phyloP scores from a whole-genome alignment of 805 yeast genomes.

The Lipomyces orientalis region DNA sequence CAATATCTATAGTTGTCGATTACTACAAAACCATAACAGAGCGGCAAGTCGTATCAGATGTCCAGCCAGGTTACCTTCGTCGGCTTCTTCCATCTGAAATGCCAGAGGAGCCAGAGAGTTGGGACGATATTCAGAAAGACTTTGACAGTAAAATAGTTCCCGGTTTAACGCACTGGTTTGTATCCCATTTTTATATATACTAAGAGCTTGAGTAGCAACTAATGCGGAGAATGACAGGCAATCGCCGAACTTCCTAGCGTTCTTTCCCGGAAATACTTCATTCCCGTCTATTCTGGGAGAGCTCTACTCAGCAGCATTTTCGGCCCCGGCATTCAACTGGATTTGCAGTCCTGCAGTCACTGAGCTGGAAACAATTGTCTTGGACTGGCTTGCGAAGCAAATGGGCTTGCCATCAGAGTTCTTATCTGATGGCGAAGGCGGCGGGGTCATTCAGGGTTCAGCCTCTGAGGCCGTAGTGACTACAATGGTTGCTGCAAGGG shows the following conservation, averaged over 20 bases:
- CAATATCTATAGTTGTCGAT: constrained; percentile 27
- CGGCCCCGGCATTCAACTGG: constrained; percentile 41
- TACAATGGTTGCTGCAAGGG: constrained; percentile 40
- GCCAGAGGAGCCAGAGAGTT: constrained; percentile 37
- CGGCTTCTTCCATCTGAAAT: constrained; percentile 32
- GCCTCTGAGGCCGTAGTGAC: constrained; percentile 39
- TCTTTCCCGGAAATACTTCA: constrained; percentile 38
- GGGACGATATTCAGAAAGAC: constrained; percentile 35
- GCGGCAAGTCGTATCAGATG: constrained; percentile 32
- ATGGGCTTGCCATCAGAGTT: constrained; percentile 33
- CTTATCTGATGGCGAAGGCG: constrained; percentile 37
- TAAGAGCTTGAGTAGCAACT: neutral
- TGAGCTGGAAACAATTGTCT: constrained; percentile 40
- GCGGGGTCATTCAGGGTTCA: constrained; percentile 41
- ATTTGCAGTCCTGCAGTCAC: constrained; percentile 40
- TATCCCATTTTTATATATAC: neutral
- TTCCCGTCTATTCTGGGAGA: constrained; percentile 40
- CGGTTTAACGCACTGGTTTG: constrained; percentile 39
- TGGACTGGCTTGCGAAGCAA: constrained; percentile 40
- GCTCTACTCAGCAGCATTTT: constrained; percentile 39
- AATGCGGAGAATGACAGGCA: constrained; percentile 25
- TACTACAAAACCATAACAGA: constrained; percentile 30
- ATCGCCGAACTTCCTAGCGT: constrained; percentile 39
- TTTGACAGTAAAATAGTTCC: constrained; percentile 36
- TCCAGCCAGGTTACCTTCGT: constrained; percentile 38